Percentiles rank a stretch among this genome's conserved stretches.
Conservation (phyloP, 768 basidiomycete species). For the Termitomyces sp. region DNA sequence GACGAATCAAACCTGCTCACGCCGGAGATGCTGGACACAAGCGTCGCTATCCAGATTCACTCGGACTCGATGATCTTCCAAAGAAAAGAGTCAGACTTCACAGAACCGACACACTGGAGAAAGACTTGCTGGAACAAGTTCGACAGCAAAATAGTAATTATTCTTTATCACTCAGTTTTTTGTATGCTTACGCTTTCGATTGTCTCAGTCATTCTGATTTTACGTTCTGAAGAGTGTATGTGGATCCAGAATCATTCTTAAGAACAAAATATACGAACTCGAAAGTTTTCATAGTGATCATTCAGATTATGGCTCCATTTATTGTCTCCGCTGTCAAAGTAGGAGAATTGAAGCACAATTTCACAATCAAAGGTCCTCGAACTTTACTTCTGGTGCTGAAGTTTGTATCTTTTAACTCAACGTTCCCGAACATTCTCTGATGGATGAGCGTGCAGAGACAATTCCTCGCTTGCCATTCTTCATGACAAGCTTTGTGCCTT, state of each 20-base stretch:
- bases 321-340: neutral
- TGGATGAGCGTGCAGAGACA: neutral
- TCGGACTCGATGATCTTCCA: slow-evolving; percentile 6
- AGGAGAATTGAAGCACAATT: neutral
- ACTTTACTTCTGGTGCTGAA: neutral
- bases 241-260: neutral
- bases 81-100: slow-evolving; percentile 12
- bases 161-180: neutral
- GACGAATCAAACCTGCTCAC: neutral
- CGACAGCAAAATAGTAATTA: slow-evolving; percentile 34
- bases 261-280: neutral
- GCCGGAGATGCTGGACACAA: neutral
- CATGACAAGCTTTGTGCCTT: neutral
- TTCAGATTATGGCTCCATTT: neutral
- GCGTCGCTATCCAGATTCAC: slow-evolving; percentile 7
- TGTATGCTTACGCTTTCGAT: neutral
- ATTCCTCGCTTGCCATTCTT: neutral
- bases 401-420: neutral
- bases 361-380: neutral
- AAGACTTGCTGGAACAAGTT: slow-evolving; percentile 25
- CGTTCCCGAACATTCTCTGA: neutral
- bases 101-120: slow-evolving; percentile 26
- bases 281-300: neutral
- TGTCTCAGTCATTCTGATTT: slow-evolving; percentile 5
- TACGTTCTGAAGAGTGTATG: slow-evolving; percentile 1